phyloP scores from a whole-genome alignment of 108 stramenopile genomes.

The Schizochytrium sp. region DNA sequence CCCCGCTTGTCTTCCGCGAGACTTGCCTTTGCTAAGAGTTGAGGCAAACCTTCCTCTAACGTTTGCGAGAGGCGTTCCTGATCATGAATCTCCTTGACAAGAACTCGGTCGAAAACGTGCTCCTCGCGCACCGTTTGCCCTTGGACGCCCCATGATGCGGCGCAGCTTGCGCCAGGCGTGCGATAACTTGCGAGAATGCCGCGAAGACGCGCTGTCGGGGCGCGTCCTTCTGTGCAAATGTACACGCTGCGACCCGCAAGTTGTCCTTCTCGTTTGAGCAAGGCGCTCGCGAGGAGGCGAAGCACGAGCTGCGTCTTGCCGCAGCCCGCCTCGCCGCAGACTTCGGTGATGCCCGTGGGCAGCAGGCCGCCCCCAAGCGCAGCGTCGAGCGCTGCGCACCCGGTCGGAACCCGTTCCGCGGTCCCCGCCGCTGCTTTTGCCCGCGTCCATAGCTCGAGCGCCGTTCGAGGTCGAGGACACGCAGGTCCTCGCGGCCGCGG shows the following conservation, averaged over 20 bases:
- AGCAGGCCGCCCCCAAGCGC: background rate
- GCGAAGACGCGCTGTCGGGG: background rate
- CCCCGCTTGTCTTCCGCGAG: background rate
- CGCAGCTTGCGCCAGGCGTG: background rate
- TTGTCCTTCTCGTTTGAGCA: background rate
- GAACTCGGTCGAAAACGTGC: background rate
- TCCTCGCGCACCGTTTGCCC: background rate
- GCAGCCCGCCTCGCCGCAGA: background rate
- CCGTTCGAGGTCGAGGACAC: too few relatives aligned
- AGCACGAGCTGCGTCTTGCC: slow-evolving; percentile 6
- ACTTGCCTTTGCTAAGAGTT: background rate
- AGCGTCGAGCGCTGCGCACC: background rate
- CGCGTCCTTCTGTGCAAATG: background rate
- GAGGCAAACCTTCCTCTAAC: background rate
- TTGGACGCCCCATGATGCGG: background rate
- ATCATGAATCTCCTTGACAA: background rate
- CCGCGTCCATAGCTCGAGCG: background rate
- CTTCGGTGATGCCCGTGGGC: background rate
- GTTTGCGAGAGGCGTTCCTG: background rate
- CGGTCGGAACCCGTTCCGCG: background rate
- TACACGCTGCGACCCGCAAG: background rate
- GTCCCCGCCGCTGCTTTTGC: background rate
- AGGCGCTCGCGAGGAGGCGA: background rate
- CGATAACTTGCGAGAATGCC: background rate
- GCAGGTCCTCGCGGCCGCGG: too few relatives aligned